Percentiles rank a stretch among this genome's conserved stretches.
These are phyloP conservation scores for Alternaria triticimaculans DNA, from an alignment of 2,329 filamentous ascomycete genomes.

Conservation along the genomic window DNA sequence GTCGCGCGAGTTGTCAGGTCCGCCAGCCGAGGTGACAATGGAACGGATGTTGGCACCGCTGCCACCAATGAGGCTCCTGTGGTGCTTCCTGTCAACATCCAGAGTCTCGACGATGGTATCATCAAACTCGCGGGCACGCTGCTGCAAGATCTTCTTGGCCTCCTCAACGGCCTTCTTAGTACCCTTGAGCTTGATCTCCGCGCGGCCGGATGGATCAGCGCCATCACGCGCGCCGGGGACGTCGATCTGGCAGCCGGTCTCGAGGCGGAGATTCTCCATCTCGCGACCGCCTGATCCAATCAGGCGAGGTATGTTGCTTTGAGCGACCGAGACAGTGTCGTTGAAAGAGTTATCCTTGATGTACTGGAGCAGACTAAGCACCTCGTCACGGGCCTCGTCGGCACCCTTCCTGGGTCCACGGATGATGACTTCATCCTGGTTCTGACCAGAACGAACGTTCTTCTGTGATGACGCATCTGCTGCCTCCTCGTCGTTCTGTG, in stretches of 20 bases:
- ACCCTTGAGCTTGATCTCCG: conserved; percentile 90
- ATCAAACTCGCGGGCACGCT: conserved; percentile 86
- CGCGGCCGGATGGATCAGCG: conserved; percentile 67
- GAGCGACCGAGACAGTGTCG: conserved; percentile 82
- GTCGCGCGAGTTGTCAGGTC: conserved; percentile 82
- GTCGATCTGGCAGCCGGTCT: conserved; percentile 88
- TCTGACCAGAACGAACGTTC: conserved; percentile 69
- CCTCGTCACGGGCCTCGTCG: conserved; percentile 89
- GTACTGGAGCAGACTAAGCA: conserved; percentile 87
- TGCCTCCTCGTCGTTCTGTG: conserved; percentile 71
- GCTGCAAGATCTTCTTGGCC: conserved; percentile 87
- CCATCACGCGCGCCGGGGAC: conserved; percentile 82
- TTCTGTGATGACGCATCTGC: conserved; percentile 69
- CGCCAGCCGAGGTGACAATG: conserved; percentile 86
- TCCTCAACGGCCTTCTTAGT: conserved; percentile 89
- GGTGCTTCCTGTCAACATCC: conserved; percentile 93
- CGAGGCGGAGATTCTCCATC: conserved; percentile 86
- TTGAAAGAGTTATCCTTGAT: conserved; percentile 85
- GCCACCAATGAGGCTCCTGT: conserved; percentile 85
- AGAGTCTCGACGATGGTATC: conserved; percentile 85
- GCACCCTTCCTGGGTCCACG: conserved; percentile 92
- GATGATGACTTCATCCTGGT: conserved; percentile 85
- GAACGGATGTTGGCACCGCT: conserved; percentile 84
- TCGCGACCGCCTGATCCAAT: conserved; percentile 90
- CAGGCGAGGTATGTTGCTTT: conserved; percentile 89